Percentiles rank a stretch among this genome's conserved stretches.
Evolutionary conservation across 1,139 yeast species (phyloP).

Genomic region (Saccharomyces hybrid): DNA sequence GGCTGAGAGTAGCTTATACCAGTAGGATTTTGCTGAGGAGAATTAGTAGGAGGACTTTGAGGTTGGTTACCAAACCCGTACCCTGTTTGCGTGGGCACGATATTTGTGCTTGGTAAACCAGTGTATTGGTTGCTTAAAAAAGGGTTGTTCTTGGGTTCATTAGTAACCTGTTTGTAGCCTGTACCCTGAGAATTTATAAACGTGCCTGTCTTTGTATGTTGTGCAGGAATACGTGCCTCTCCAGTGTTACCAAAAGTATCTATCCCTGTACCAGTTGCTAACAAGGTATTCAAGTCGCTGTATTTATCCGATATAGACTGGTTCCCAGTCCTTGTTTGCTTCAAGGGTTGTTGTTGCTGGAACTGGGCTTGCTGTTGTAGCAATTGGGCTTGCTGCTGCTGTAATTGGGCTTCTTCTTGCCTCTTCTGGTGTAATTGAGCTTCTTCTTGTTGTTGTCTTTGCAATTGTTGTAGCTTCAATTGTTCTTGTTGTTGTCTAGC

Average conservation of each 20-base stretch:
- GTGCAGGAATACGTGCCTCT: constrained; percentile 79
- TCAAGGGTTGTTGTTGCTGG: constrained; percentile 32
- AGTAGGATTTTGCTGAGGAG: not conserved
- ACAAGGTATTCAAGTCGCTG: constrained; percentile 65
- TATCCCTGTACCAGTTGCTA: constrained; percentile 84
- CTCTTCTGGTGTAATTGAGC: constrained; percentile 5
- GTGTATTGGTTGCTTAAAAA: constrained; percentile 66
- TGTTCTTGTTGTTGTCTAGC: constrained; percentile 23
- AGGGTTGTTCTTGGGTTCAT: constrained; percentile 47
- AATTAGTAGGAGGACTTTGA: constrained; percentile 10
- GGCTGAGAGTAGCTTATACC: constrained; percentile 13
- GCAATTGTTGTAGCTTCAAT: constrained; percentile 30
- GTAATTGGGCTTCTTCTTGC: constrained; percentile 20
- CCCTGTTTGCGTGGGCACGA: constrained; percentile 70
- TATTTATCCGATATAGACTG: constrained; percentile 43
- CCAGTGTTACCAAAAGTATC: constrained; percentile 96
- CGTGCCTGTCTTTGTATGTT: constrained; percentile 70
- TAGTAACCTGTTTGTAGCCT: constrained; percentile 53
- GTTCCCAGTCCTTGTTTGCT: constrained; percentile 38
- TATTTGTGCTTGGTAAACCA: constrained; percentile 54
- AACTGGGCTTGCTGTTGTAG: constrained; percentile 25
- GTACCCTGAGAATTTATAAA: constrained; percentile 83
- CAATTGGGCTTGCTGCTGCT: constrained; percentile 11
- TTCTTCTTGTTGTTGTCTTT: constrained; percentile 17
- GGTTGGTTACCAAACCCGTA: constrained; percentile 78